Percentiles rank a stretch among this genome's conserved stretches.
These are phyloP conservation scores for Apostasia shenzhenica DNA, from an alignment of 106 monocot genomes.

Conservation along the genomic window DNA sequence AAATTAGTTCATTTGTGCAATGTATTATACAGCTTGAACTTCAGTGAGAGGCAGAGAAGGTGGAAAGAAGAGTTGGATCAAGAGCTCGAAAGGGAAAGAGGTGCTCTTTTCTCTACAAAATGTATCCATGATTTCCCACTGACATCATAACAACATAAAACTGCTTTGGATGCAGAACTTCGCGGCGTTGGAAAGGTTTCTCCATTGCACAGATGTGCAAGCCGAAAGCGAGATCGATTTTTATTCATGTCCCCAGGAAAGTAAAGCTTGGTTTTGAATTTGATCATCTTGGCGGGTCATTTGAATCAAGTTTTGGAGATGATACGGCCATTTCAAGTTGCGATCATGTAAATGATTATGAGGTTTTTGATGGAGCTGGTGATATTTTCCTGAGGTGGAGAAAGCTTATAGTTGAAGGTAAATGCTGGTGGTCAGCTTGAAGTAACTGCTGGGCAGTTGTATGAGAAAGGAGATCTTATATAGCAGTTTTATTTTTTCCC, in stretches of 20 bases:
- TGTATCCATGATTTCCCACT: background rate
- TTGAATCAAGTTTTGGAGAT: too few species aligned
- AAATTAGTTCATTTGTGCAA: background rate
- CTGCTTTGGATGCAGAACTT: conserved; percentile 33
- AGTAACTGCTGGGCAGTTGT: too few species aligned
- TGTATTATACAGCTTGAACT: conserved; percentile 17
- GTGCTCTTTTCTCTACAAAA: conserved; percentile 10
- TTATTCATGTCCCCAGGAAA: conserved; percentile 31
- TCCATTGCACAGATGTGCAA: conserved; percentile 35
- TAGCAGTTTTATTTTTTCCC: too few species aligned
- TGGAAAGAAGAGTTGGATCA: conserved; percentile 87
- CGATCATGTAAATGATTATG: too few species aligned
- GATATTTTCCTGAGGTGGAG: too few species aligned
- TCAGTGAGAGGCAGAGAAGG: conserved; percentile 45
- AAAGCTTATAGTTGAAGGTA: too few species aligned
- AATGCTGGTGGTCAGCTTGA: too few species aligned
- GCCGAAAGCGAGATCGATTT: conserved; percentile 32
- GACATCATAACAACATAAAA: background rate
- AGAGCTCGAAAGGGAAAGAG: conserved; percentile 76
- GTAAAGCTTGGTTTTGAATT: background rate
- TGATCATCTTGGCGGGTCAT: too few species aligned
- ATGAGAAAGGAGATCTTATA: too few species aligned
- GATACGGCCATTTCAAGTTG: too few species aligned
- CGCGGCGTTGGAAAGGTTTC: conserved; percentile 37
- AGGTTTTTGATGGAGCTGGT: too few species aligned